A percentile compares a stretch with the other conserved stretches of the same genome.
Conservation (phyloP, 2,329 filamentous ascomycete species). For the Trichophyton rubrum region DNA sequence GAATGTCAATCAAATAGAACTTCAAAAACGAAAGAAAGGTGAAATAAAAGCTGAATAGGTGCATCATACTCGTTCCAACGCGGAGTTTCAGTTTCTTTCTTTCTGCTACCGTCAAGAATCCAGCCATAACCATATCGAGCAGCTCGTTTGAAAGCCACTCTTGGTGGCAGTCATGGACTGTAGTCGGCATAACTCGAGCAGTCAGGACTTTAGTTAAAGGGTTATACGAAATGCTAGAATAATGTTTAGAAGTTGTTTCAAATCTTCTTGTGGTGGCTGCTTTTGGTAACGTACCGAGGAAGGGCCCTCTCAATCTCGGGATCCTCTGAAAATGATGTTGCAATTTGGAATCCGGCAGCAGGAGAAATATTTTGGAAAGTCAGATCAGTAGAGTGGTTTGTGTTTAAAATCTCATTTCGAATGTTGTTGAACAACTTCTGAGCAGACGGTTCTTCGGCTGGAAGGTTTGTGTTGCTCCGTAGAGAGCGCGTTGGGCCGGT, state of each 20-base stretch:
- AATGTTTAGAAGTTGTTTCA: neutral
- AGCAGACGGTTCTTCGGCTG: slow-evolving; percentile 3
- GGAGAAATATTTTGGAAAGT: slow-evolving; percentile 6
- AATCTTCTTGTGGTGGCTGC: slow-evolving; percentile 2
- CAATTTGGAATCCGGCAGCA: slow-evolving; percentile 3
- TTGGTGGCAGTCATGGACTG: neutral
- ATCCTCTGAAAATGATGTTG: slow-evolving; percentile 7
- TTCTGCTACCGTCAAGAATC: neutral
- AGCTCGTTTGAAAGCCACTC: neutral
- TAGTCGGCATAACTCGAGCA: slow-evolving; percentile 1
- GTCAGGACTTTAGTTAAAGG: slow-evolving; percentile 5
- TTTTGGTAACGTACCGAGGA: slow-evolving; percentile 3
- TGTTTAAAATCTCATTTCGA: slow-evolving; percentile 4
- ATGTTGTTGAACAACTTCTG: slow-evolving; percentile 5
- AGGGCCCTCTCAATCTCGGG: slow-evolving; percentile 7
- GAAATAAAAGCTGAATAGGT: neutral
- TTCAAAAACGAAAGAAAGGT: neutral
- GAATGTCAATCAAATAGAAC: neutral
- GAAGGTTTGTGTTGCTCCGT: slow-evolving; percentile 6
- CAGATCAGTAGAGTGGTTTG: slow-evolving; percentile 4
- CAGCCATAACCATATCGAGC: neutral
- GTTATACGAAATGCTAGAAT: slow-evolving; percentile 7
- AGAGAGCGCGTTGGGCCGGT: neutral
- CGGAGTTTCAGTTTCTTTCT: neutral
- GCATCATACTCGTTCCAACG: neutral